Base-by-base conservation (phyloP, 2,329 filamentous ascomycete genomes). In the Colletotrichum caudatum region DNA sequence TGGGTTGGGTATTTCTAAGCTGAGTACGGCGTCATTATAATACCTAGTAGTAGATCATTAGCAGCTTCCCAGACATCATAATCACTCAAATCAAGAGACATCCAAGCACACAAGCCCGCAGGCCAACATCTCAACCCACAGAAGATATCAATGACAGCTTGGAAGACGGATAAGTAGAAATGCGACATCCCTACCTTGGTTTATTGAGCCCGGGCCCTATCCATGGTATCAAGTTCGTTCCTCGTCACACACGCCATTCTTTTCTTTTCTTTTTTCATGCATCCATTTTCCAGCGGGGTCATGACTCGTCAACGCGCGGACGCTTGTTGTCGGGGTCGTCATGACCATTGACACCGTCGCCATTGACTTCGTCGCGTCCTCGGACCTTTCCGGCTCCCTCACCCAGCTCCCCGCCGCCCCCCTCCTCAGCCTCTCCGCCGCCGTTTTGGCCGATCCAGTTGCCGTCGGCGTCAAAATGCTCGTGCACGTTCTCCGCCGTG, bases 401-500 rank as follows among this genome's bases (percentile, higher is more conserved):
- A 56, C 91, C 91, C 26, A 92, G 82, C 66, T 84, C 85, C 57
- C 85, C 88, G 35, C 82, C 81, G 2, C 75, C 83, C 71, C 78
- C 85, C 33, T 57, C 54, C 51, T 76, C 84, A 11, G 78, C 82
- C 8, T 78, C 81, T 3, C 78, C 82, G 12, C 78, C 76, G 1
- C 78, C 80, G 9, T 63, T 74, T 8, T 73, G 76, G 0, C 84
- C 88, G 74, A 93, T 92, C 88, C 92, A 95, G 78, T 95, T 94
- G 3, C 94, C 94, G 11, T 94, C 88, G 73, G 88, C 90, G 76
- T 96, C 93, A 80, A 96, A 93, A 78, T 90, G 97, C 75, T 97
- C 89, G 74, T 92, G 86, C 79, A 97, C 91, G 77, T 98, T 98
- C 68, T 97, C 95, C 11, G 93, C 93, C 20, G 95, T 98, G 78